Conservation (phyloP, 257 asterid genomes). For the Nyctanthes arbortristis region DNA sequence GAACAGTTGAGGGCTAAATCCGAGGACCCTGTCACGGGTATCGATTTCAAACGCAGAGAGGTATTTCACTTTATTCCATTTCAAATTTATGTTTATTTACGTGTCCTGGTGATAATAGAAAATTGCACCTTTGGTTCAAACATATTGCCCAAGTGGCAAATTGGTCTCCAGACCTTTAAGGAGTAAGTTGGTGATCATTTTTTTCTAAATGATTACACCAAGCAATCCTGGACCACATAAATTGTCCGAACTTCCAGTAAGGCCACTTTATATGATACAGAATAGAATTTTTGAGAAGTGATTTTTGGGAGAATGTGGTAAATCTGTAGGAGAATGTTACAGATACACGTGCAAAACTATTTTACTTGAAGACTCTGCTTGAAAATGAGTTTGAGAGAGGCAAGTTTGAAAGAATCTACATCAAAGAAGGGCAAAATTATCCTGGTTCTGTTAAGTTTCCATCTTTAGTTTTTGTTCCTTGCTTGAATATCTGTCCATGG, state of each 20-base stretch:
- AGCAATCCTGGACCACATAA: too few relatives aligned
- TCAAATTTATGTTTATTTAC: neutral
- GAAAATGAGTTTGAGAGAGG: too few relatives aligned
- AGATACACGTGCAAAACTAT: too few relatives aligned
- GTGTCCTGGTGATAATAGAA: neutral
- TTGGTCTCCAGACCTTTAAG: neutral
- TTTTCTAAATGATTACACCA: neutral
- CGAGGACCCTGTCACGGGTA: slow-evolving; percentile 73
- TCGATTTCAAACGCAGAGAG: slow-evolving; percentile 81
- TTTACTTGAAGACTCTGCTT: too few relatives aligned
- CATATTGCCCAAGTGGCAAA: neutral
- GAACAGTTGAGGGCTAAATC: slow-evolving; percentile 82
- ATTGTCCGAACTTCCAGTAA: neutral
- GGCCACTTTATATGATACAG: too few relatives aligned
- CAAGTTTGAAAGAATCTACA: too few relatives aligned
- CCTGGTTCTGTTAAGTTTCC: neutral
- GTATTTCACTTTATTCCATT: slow-evolving; percentile 31
- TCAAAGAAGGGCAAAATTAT: too few relatives aligned
- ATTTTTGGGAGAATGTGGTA: too few relatives aligned
- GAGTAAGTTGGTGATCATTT: neutral
- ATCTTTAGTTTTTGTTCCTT: neutral
- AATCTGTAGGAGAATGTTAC: too few relatives aligned
- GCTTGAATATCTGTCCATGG: neutral
- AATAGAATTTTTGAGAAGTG: too few relatives aligned
- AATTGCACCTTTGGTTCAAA: neutral